Conservation (phyloP, 805 yeast genomes). For the Lipomyces yamanashiensis region DNA sequence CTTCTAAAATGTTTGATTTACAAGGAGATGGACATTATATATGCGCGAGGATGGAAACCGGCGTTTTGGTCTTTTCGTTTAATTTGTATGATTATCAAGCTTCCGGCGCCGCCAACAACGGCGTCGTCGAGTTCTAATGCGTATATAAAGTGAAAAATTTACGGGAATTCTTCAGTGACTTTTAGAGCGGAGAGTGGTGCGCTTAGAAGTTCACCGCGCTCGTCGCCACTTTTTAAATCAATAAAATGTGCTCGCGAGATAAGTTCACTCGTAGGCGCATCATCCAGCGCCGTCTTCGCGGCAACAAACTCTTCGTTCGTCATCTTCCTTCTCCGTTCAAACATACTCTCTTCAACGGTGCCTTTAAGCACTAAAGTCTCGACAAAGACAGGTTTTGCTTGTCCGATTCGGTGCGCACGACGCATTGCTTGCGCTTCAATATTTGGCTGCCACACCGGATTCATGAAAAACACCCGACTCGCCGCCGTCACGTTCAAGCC, state of each 20-base stretch:
- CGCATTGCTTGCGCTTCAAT: slow-evolving; percentile 78
- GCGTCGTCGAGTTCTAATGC: slow-evolving; percentile 9
- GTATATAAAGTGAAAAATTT: background rate
- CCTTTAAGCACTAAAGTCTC: slow-evolving; percentile 66
- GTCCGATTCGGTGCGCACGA: slow-evolving; percentile 79
- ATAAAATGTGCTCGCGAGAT: slow-evolving; percentile 24
- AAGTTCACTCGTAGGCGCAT: slow-evolving; percentile 24
- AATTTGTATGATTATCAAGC: slow-evolving; percentile 33
- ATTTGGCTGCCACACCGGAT: slow-evolving; percentile 71
- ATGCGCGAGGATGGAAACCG: slow-evolving; percentile 36
- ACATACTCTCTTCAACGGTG: slow-evolving; percentile 73
- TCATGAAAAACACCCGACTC: slow-evolving; percentile 69
- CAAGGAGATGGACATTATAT: slow-evolving; percentile 38
- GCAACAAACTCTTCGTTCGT: slow-evolving; percentile 29
- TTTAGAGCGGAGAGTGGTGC: slow-evolving; percentile 1
- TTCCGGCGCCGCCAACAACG: slow-evolving; percentile 16
- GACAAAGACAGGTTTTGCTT: slow-evolving; percentile 62
- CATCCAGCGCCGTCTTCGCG: slow-evolving; percentile 34
- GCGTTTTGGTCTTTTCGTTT: slow-evolving; percentile 33
- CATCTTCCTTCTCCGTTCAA: slow-evolving; percentile 43
- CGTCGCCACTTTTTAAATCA: slow-evolving; percentile 9
- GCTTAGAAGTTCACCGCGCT: slow-evolving; percentile 4
- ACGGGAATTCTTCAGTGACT: background rate
- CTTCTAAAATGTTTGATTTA: slow-evolving; percentile 35
- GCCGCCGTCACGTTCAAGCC: slow-evolving; percentile 72